Percentiles rank a stretch among this genome's conserved stretches.
Conservation (phyloP, 2,329 filamentous ascomycete species). For the Ophiognomonia clavigignenti-juglandacearum region DNA sequence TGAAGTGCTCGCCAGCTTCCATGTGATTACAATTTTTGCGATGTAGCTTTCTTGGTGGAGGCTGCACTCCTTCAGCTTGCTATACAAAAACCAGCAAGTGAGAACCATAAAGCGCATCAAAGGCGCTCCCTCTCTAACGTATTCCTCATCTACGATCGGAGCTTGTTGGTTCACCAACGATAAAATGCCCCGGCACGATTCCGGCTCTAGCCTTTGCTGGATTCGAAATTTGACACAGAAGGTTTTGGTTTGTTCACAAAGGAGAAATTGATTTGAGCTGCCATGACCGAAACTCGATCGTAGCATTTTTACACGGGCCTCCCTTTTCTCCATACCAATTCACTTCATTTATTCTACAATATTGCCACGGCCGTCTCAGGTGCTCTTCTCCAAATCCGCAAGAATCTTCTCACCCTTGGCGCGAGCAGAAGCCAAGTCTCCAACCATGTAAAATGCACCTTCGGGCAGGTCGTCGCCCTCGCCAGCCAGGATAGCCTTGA, state of each 20-base stretch:
- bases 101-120: too few species aligned
- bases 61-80: too few species aligned
- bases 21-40: too few species aligned
- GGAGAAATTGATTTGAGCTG: conserved; percentile 49
- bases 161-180: too few species aligned
- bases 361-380: conserved; percentile 29
- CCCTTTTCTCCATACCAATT: conserved; percentile 25
- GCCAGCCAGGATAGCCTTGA: conserved; percentile 94
- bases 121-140: too few species aligned
- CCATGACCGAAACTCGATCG: conserved; percentile 44
- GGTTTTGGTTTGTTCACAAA: conserved; percentile 53
- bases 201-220: too few species aligned
- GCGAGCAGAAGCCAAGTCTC: conserved; percentile 87
- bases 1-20: too few species aligned
- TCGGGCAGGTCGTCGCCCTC: conserved; percentile 96
- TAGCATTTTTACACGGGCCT: conserved; percentile 55
- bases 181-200: too few species aligned
- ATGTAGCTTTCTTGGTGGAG: too few species aligned
- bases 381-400: conserved; percentile 73
- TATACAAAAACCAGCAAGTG: too few species aligned
- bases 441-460: conserved; percentile 96
- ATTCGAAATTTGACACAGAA: too few species aligned
- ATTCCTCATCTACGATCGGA: too few species aligned
- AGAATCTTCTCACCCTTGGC: conserved; percentile 99
- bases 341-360: conserved; percentile 25